Conservation (phyloP, 306 rosid genomes). For the Quercus parvula region DNA sequence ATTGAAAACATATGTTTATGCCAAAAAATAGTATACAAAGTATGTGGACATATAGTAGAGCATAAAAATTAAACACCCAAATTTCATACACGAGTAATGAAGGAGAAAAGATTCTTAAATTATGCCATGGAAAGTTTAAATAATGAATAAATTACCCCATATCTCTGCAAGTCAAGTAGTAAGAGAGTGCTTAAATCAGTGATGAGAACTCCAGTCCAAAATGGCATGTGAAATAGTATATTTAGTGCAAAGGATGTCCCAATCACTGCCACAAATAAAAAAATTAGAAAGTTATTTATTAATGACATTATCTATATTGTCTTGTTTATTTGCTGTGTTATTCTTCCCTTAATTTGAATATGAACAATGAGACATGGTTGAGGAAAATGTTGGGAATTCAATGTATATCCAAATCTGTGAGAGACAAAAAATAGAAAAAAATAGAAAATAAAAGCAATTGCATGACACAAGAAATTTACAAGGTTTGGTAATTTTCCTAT, state of each 20-base stretch:
- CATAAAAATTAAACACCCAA: not conserved
- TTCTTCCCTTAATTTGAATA: too few relatives aligned
- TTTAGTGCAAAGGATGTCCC: conserved; percentile 90
- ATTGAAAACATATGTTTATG: too few relatives aligned
- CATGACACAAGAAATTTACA: too few relatives aligned
- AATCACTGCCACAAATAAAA: conserved; percentile 48
- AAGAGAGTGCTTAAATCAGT: conserved; percentile 81
- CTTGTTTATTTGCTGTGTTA: not conserved
- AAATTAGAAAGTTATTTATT: not conserved
- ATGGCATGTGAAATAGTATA: conserved; percentile 70
- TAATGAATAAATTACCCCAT: conserved; percentile 47
- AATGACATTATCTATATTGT: not conserved
- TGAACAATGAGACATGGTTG: too few relatives aligned
- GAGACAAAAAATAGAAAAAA: too few relatives aligned
- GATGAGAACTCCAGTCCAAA: conserved; percentile 76
- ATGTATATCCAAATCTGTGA: too few relatives aligned
- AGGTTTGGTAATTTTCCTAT: too few relatives aligned
- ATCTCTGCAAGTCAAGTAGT: conserved; percentile 75
- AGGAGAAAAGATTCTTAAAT: not conserved
- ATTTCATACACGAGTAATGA: not conserved
- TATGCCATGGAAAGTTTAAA: too few relatives aligned
- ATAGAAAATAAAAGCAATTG: too few relatives aligned
- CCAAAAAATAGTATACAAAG: not conserved
- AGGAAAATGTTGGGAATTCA: too few relatives aligned
- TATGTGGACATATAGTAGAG: not conserved